Base-by-base conservation (phyloP, 169 alveolate species). In the Plasmodium blacklocki region DNA sequence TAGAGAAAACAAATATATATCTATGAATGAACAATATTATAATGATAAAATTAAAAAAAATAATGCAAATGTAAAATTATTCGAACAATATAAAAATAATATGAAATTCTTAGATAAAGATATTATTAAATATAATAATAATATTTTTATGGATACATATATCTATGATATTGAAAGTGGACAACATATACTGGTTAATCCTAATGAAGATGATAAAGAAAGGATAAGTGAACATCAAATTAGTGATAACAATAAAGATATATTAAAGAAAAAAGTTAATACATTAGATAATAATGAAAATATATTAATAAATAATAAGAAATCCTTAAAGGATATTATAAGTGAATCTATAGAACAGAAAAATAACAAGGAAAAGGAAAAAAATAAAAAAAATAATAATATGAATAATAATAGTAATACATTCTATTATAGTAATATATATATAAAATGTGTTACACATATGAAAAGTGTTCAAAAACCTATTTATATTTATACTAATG, bases 11-110 rank as follows among this genome's bases (percentile, higher is more conserved):
- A 78, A 78, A 59, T 78, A 78, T 19, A 78, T 78, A 9, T 78
- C 89, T 14, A 78, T 78, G 89, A 78, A 78, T 52, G 89, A 78
- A 47, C 89, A 78, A n/a, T 78, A 59, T 45, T 78, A 78, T 78
- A 78, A 78, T 64, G 89, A 78, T 71, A 52, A 78, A 50, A 78
- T 78, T 21, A 78, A 52, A 23, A 78, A 78, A 18, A 64, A 58
- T 21, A 62, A 63, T 39, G 15, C 3, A 26, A 64, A 78, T 54
- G 62, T 75, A n/a, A 67, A 67, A 32, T 14, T 49, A 52, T 78
- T 78, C 47, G 89, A 78, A 43, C 12, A 78, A 15, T 78, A 66
- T 39, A 78, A 78, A 64, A 66, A 18, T n/a, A 64, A 64, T 15
- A 21, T 78, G 7, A 52, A 14, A 5, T 78, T 78, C 29, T 54